phyloP scores from a whole-genome alignment of 805 yeast species.

The Ogataea ganodermae region DNA sequence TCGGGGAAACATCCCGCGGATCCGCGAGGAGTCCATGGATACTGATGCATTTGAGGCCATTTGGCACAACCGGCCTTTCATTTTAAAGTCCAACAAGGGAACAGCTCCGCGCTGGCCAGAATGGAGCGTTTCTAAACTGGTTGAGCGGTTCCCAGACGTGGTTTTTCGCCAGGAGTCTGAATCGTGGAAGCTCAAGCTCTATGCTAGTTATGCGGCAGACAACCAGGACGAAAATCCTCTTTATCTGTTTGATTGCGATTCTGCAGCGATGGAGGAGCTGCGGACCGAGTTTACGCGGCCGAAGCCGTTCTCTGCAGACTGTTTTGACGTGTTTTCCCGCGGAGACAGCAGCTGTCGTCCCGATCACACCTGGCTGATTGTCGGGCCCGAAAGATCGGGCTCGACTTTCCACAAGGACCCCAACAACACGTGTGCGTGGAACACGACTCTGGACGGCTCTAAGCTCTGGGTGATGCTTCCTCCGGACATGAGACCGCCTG shows the following conservation, averaged over 20 bases:
- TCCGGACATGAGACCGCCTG: conserved; percentile 76
- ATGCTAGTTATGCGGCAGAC: conserved; percentile 56
- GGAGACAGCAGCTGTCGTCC: conserved; percentile 59
- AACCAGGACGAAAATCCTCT: conserved; percentile 84
- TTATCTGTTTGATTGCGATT: conserved; percentile 80
- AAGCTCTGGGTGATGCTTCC: conserved; percentile 92
- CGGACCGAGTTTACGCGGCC: conserved; percentile 58
- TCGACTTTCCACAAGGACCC: conserved; percentile 95
- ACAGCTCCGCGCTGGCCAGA: conserved; percentile 59
- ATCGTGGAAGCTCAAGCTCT: conserved; percentile 69
- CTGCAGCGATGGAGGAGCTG: conserved; percentile 62
- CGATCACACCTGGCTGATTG: conserved; percentile 88
- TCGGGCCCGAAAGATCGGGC: conserved; percentile 81
- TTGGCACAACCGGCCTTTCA: conserved; percentile 63
- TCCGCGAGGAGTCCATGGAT: conserved; percentile 46
- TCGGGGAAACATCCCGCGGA: conserved; percentile 45
- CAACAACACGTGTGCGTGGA: conserved; percentile 90
- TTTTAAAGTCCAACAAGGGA: conserved; percentile 26
- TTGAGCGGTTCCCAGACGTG: conserved; percentile 55
- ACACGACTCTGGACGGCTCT: conserved; percentile 69
- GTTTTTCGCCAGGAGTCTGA: conserved; percentile 84
- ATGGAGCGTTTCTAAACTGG: conserved; percentile 58
- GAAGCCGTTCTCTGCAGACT: conserved; percentile 54
- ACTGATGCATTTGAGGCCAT: conserved; percentile 43
- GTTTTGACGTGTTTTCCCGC: conserved; percentile 48